A percentile compares a stretch with the other conserved stretches of the same genome.
Evolutionary conservation across 352 stramenopile genomes (phyloP).

Genomic region (Peronosclerospora sorghi): DNA sequence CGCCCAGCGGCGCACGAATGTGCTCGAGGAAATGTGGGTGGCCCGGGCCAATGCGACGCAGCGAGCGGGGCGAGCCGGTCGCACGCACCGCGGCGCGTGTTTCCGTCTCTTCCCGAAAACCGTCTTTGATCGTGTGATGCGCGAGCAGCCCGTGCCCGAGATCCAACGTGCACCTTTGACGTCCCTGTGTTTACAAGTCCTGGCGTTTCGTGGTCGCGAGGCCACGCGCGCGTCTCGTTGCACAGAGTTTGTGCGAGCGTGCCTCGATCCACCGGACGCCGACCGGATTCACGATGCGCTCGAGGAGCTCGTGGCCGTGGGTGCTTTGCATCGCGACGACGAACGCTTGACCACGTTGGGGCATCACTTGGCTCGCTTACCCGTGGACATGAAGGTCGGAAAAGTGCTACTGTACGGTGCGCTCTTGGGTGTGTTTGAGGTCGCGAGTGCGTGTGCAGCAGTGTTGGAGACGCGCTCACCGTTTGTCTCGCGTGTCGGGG

Average conservation of each 20-base stretch:
- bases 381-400: slow-evolving; percentile 93
- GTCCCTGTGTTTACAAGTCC: slow-evolving; percentile 93
- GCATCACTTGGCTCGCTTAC: slow-evolving; percentile 85
- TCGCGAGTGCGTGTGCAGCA: slow-evolving; percentile 52
- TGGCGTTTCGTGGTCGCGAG: slow-evolving; percentile 71
- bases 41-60: slow-evolving; percentile 88
- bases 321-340: slow-evolving; percentile 53
- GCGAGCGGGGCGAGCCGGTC: slow-evolving; percentile 85
- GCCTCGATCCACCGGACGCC: slow-evolving; percentile 86
- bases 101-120: slow-evolving; percentile 83
- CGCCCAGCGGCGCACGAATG: slow-evolving; percentile 76
- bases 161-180: slow-evolving; percentile 93
- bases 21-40: slow-evolving; percentile 84
- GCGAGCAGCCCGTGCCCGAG: slow-evolving; percentile 84
- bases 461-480: slow-evolving; percentile 75
- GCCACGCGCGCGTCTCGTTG: slow-evolving; percentile 23
- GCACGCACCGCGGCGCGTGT: slow-evolving; percentile 82
- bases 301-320: slow-evolving; percentile 83
- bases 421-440: slow-evolving; percentile 86
- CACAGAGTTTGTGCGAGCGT: slow-evolving; percentile 81
- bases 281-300: slow-evolving; percentile 86
- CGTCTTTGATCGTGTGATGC: slow-evolving; percentile 68
- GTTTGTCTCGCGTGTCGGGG: slow-evolving; percentile 67
- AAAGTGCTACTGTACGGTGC: slow-evolving; percentile 95
- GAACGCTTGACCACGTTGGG: slow-evolving; percentile 90